Conservation (phyloP, 2,329 filamentous ascomycete genomes). For the Pezicula radicicola region DNA sequence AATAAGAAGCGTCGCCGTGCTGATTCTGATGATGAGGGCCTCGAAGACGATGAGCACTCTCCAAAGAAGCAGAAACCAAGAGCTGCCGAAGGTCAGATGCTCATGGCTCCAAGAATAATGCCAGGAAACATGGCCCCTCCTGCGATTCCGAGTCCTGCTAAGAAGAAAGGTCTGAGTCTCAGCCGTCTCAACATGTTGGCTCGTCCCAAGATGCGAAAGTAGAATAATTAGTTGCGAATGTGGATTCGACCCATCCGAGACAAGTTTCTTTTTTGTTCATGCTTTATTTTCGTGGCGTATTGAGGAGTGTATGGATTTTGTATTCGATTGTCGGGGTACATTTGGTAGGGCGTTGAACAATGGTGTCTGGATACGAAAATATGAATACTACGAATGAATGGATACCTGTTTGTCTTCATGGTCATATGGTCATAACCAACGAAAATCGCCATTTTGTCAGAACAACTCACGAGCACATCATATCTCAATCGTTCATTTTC, state of each 20-base stretch:
- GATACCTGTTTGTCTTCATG: neutral
- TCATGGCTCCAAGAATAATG: constrained; percentile 26
- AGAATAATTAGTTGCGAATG: constrained; percentile 5
- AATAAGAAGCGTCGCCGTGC: constrained; percentile 66
- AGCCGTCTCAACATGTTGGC: constrained; percentile 61
- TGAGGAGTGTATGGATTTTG: neutral
- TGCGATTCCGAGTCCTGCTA: constrained; percentile 43
- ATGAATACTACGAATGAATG: neutral
- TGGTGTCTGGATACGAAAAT: neutral
- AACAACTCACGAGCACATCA: neutral
- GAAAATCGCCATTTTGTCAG: neutral
- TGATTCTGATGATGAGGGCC: constrained; percentile 53
- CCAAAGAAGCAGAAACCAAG: constrained; percentile 54
- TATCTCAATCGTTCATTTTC: neutral
- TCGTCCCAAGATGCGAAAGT: constrained; percentile 54
- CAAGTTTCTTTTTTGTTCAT: constrained; percentile 1
- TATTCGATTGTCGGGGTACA: neutral
- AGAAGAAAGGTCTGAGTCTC: constrained; percentile 52
- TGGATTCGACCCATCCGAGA: neutral
- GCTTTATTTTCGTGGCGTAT: constrained; percentile 6
- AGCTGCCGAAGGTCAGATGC: constrained; percentile 22
- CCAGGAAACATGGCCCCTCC: constrained; percentile 20
- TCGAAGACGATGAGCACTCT: constrained; percentile 45
- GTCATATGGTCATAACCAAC: neutral
- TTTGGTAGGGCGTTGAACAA: neutral